Evolutionary conservation across 2,329 filamentous ascomycete species (phyloP).

Genomic region (Sporothrix pseudoabietina): DNA sequence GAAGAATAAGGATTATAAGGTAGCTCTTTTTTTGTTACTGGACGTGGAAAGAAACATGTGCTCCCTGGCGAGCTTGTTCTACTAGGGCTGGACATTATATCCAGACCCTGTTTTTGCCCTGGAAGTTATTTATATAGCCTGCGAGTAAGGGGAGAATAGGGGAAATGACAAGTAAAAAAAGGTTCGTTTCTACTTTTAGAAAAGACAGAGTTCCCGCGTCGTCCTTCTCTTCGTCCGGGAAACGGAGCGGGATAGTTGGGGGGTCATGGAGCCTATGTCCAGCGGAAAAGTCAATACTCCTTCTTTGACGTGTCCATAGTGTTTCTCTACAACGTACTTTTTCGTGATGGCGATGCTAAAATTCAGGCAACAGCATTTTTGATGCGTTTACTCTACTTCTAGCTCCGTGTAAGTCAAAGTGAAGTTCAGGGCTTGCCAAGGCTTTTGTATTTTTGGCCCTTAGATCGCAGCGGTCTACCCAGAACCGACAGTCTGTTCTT

Average conservation of each 20-base stretch:
- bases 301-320: neutral
- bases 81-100: neutral
- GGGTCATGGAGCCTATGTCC: neutral
- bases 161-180: neutral
- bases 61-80: neutral
- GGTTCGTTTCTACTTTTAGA: neutral
- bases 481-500: neutral
- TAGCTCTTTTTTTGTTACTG: neutral
- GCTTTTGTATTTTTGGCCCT: neutral
- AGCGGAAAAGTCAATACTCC: neutral
- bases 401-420: neutral
- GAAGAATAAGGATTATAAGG: neutral
- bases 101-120: neutral
- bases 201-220: neutral
- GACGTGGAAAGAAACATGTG: neutral
- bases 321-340: neutral
- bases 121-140: neutral
- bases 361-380: neutral
- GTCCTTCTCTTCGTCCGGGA: neutral
- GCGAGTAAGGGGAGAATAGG: constrained; percentile 5
- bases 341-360: neutral
- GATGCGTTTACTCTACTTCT: neutral
- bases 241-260: neutral
- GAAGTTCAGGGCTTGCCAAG: neutral
- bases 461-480: neutral